Evolutionary conservation across 768 basidiomycete genomes (phyloP).

Genomic region (Boletus bicolor): DNA sequence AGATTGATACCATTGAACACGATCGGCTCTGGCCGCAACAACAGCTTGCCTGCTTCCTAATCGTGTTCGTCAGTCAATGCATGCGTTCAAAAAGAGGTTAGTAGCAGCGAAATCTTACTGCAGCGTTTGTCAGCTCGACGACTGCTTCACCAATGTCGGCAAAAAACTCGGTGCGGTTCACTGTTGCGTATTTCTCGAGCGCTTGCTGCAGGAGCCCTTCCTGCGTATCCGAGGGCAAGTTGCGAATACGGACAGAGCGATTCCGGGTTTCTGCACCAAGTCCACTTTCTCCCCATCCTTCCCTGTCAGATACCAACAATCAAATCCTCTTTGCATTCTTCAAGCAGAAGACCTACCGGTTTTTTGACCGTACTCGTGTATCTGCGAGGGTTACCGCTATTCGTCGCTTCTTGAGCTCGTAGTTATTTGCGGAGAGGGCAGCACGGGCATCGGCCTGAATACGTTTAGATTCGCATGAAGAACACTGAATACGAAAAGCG

Average conservation of each 20-base stretch:
- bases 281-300: slow-evolving; percentile 50
- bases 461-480: neutral
- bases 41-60: slow-evolving; percentile 80
- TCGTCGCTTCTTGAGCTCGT: slow-evolving; percentile 85
- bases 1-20: slow-evolving; percentile 62
- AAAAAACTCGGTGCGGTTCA: slow-evolving; percentile 77
- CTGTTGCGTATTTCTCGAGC: slow-evolving; percentile 70
- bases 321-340: neutral
- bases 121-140: slow-evolving; percentile 61
- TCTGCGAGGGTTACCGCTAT: slow-evolving; percentile 88
- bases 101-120: slow-evolving; percentile 41
- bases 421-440: slow-evolving; percentile 78
- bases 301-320: slow-evolving; percentile 27
- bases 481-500: neutral
- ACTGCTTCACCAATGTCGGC: slow-evolving; percentile 56
- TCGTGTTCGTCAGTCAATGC: neutral
- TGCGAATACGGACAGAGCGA: slow-evolving; percentile 73
- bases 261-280: slow-evolving; percentile 58
- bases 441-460: slow-evolving; percentile 62
- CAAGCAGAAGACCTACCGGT: slow-evolving; percentile 41
- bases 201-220: slow-evolving; percentile 91
- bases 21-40: slow-evolving; percentile 71
- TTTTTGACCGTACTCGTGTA: slow-evolving; percentile 54
- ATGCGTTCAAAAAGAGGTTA: neutral
- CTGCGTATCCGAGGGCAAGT: slow-evolving; percentile 73